A percentile compares a stretch with the other conserved stretches of the same genome.
Evolutionary conservation across 345 rosid genomes (phyloP).

Genomic region (Euphorbia peplus): DNA sequence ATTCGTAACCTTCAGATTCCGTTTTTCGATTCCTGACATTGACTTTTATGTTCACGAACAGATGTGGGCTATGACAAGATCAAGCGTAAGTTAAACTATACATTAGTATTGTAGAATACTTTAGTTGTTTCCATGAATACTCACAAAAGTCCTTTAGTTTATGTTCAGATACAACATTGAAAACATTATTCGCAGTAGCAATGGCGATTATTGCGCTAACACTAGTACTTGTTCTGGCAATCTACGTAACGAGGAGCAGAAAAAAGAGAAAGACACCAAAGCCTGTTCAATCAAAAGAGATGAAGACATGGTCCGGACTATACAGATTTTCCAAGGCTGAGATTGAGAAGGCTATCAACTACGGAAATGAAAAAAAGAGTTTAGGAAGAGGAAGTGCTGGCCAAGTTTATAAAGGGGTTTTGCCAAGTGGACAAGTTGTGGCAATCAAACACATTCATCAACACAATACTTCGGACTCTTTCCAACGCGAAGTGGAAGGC

Average conservation of each 20-base stretch:
- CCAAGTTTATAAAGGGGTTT: conserved; percentile 49
- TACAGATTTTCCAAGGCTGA: conserved; percentile 53
- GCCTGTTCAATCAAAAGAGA: conserved; percentile 24
- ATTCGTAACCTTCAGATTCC: background rate
- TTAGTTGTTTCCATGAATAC: background rate
- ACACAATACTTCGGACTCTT: conserved; percentile 39
- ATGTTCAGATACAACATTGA: conserved; percentile 33
- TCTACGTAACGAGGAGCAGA: conserved; percentile 26
- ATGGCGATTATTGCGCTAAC: conserved; percentile 24
- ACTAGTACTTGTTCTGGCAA: conserved; percentile 34
- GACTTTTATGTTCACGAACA: conserved; percentile 26
- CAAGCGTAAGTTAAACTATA: conserved; percentile 39
- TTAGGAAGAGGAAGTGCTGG: conserved; percentile 63
- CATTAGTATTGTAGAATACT: too few species aligned
- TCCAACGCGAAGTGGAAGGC: conserved; percentile 52
- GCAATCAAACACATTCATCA: conserved; percentile 53
- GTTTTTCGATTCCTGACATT: background rate
- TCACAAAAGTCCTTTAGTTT: conserved; percentile 20
- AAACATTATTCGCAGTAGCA: conserved; percentile 23
- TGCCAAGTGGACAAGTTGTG: conserved; percentile 60
- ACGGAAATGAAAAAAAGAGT: conserved; percentile 24
- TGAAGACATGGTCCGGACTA: conserved; percentile 37
- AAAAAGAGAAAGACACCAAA: conserved; percentile 12
- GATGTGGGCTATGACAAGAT: conserved; percentile 39
- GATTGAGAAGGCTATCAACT: conserved; percentile 52